These are phyloP conservation scores for Eucommia ulmoides DNA, from an alignment of 257 asterid species.

Conservation along the genomic window DNA sequence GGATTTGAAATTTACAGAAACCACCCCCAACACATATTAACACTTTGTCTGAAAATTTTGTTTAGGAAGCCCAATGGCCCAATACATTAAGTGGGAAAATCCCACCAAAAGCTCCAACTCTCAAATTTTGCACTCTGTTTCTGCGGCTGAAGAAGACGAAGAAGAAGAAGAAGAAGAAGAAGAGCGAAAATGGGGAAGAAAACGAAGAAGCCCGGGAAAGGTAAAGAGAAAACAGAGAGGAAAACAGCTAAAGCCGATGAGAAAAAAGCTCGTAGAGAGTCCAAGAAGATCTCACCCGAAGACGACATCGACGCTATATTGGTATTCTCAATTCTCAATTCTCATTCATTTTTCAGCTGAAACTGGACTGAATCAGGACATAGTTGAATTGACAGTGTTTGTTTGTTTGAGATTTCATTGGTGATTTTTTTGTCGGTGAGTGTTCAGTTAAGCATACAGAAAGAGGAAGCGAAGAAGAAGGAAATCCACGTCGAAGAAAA, in stretches of 20 bases:
- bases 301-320: slow-evolving; percentile 96
- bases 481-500: slow-evolving; percentile 86
- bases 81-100: too few relatives aligned
- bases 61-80: too few relatives aligned
- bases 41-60: too few relatives aligned
- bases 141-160: slow-evolving; percentile 1
- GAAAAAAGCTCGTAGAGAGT: slow-evolving; percentile 67
- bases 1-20: too few relatives aligned
- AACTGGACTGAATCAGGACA: background rate
- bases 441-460: slow-evolving; percentile 50
- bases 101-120: too few relatives aligned
- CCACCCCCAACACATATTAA: too few relatives aligned
- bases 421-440: background rate
- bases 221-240: slow-evolving; percentile 88
- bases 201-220: slow-evolving; percentile 83
- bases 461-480: slow-evolving; percentile 97
- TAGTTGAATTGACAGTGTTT: too few relatives aligned
- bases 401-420: too few relatives aligned
- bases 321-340: slow-evolving; percentile 21
- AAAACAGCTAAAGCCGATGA: slow-evolving; percentile 85
- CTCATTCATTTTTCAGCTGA: background rate
- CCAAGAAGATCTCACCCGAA: slow-evolving; percentile 91
- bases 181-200: slow-evolving; percentile 77
- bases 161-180: background rate
- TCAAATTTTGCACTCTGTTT: background rate